Evolutionary conservation across 495 filamentous ascomycete genomes (phyloP), one percentile per base, ranked within the genome.

Genomic region (Annulohypoxylon maeteangense): DNA sequence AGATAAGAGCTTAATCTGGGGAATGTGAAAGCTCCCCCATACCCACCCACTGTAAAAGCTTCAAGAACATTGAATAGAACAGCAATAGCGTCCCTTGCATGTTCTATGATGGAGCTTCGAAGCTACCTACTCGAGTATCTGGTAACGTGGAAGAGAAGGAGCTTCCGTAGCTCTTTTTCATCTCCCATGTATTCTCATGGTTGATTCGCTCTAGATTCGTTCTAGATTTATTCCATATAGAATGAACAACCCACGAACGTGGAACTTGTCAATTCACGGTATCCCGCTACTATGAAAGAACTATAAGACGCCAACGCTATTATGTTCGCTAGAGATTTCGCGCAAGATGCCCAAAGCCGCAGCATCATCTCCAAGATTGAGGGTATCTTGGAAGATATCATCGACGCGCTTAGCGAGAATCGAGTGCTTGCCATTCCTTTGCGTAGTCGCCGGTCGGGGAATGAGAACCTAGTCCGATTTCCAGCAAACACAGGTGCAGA

Each of bases 351-450:
- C 23, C 71, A 81, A 10, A 40, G 67, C 10, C 72, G 71, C 14
- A 60, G 42, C 1, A 81, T 86, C 5, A 79, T 89, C 32, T 57
- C 76, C 20, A 82, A 79, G 22, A 87, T 90, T 61, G 87, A 90
- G 70, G 59, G 72, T 6, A 80, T 90, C 5, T 74, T 90, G 31
- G 82, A 85, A 57, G 54, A 70, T 4, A 85, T 90, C 23, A 62
- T 84, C 4, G 86, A 88, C 58, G 81, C 81, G 3, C 67, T 86
- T 14, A 66, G 71, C 25, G 72, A 81, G 14, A 76, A 79, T n/a
- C 72, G 74, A 10, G 74, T 82, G 32, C 74, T 90, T n/a, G 50
- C 67, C 4, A 87, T 90, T 57, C 79, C 81, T 0, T 78, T 81
- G n/a, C 67, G 65, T 36, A 68, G 45, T 66, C 60, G 73, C 14